Evolutionary conservation across 1,139 yeast species (phyloP).

Genomic region (Lodderomyces theae): DNA sequence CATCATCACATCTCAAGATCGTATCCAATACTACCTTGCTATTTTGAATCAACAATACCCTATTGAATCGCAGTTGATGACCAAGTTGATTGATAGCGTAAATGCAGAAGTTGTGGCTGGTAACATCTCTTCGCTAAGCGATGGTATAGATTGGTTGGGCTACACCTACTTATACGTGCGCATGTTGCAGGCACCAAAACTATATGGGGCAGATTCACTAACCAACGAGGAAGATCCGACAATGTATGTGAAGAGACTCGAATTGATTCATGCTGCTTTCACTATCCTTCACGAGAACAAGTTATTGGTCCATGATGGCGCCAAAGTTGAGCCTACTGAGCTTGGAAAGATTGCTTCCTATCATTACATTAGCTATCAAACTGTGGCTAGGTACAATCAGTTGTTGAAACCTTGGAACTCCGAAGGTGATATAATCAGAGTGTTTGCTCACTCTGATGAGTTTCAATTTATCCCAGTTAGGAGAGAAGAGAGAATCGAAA

Average conservation of each 20-base stretch:
- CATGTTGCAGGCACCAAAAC: conserved; percentile 69
- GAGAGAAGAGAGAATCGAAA: conserved; percentile 81
- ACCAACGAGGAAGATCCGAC: conserved; percentile 47
- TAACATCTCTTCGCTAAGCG: conserved; percentile 54
- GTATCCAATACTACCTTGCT: conserved; percentile 84
- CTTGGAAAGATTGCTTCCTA: conserved; percentile 84
- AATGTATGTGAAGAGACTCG: conserved; percentile 51
- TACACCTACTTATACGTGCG: conserved; percentile 78
- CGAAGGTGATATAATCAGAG: conserved; percentile 70
- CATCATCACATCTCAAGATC: conserved; percentile 83
- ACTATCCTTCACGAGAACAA: conserved; percentile 51
- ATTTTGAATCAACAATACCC: conserved; percentile 87
- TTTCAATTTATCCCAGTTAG: conserved; percentile 81
- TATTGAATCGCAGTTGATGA: conserved; percentile 82
- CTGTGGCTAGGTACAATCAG: conserved; percentile 62
- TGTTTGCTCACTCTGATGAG: conserved; percentile 82
- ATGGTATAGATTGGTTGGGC: conserved; percentile 77
- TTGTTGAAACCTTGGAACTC: conserved; percentile 63
- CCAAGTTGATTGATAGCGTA: conserved; percentile 65
- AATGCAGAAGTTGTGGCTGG: conserved; percentile 90
- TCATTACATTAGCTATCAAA: conserved; percentile 74
- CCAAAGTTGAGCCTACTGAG: conserved; percentile 53
- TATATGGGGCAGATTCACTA: conserved; percentile 49
- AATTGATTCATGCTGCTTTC: conserved; percentile 77
- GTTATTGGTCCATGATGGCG: conserved; percentile 57